Evolutionary conservation across 768 basidiomycete species (phyloP), one percentile per base, ranked within the genome.

Genomic region (Trametes cinnabarina): DNA sequence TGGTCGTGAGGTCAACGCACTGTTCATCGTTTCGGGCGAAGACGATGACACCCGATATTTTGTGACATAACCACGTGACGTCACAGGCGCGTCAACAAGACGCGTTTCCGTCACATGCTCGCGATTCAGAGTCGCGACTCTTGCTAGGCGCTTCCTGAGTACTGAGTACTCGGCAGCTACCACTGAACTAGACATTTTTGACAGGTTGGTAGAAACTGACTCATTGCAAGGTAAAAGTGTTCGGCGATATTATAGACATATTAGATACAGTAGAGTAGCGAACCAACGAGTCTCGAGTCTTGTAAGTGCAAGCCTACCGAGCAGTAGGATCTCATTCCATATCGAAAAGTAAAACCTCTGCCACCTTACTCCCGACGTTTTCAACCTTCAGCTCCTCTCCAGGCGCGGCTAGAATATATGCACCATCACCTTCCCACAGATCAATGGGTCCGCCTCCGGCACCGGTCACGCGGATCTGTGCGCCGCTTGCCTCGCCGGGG

Each of bases 341-440:
- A 43, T 94, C 92, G 64, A 94, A 96, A 15, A 94, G 68, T 49
- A 95, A 69, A 19, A 93, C 77, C 73, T 96, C 94, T 0, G 85
- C 89, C 12, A 78, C 77, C 23, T 69, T 73, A 51, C 83, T 81
- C 0, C 92, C 90, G 4, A 79, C 75, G 63, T 92, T 95, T 70
- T 82, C 79, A 2, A 87, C 75, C 30, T 72, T 66, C 40, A 81
- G 47, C 53, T 70, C 74, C 20, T 81, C 77, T 0, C 74, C 77
- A 0, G 74, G 71, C 1, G 75, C 81, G 1, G 81, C 77, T 44
- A 73, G 65, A 43, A 96, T 70, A 71, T 94, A 98, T 12, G 86
- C 85, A 0, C 92, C 94, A 66, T 98, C 95, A 0, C 95, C 95
- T 65, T 98, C 95, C 30, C 82, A 81, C 51, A 96, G 71, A 37